Evolutionary conservation across 306 rosid species (phyloP), one percentile per base, ranked within the genome.

Genomic region (Prunus kanzakura): DNA sequence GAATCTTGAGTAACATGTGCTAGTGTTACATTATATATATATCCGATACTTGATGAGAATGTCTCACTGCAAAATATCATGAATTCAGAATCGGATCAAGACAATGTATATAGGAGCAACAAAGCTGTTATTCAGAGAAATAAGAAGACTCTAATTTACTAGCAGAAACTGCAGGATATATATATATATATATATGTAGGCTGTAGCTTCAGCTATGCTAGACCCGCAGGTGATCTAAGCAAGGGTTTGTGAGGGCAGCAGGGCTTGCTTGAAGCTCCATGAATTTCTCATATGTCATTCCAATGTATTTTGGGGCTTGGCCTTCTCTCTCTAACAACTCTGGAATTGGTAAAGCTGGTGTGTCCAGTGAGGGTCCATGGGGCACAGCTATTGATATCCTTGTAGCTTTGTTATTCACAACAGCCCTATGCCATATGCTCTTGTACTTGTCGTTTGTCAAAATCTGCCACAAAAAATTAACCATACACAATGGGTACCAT

Each of bases 371-470:
- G 19, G 93, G 93, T 38, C 84, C 93, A 68, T 79, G 82, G 13
- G 77, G 82, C 7, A 77, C 55, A 18, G 84, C 88, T 13, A 89
- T 10, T 1, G 91, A 86, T 56, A 86, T 83, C 81, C 93, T 87
- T 3, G 88, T 84, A 25, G 86, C 81, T 70, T 72, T 84, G 70
- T 78, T 81, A 74, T 84, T 83, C 63, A 83, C 85, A 15, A 25
- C 49, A 38, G 88, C 93, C 56, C 90, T 56, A 75, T 89, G 90
- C 55, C 86, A 43, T 1, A 84, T 74, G 67, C 91, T 87, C 54
- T 72, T 86, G 85, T 86, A 89, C 75, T 82, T 86, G 2, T 87
- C 93, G 56, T 89, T 89, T 57, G 89, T 84, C 82, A 82, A 2
- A 47, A 86, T 74, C 80, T 82, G 75, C 19, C 5, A 30, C 35